Percentiles rank a stretch among this genome's conserved stretches.
Evolutionary conservation across 2,329 filamentous ascomycete species (phyloP).

Genomic region (Fusarium solani-melongenae): DNA sequence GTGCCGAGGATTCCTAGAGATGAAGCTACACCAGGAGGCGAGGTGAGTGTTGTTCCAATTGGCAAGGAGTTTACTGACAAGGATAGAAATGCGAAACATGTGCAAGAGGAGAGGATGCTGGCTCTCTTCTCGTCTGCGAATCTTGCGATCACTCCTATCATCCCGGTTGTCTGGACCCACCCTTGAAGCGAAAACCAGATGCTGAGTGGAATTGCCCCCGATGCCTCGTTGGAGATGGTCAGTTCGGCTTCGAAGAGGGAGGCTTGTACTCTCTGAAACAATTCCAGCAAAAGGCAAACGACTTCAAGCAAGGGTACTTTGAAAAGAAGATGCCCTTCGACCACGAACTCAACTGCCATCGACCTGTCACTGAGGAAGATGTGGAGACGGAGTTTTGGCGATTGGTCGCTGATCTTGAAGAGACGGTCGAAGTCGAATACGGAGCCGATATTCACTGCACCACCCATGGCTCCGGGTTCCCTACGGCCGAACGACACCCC

Average conservation of each 20-base stretch:
- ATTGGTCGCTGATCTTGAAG: conserved; percentile 90
- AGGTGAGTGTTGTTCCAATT: conserved; percentile 43
- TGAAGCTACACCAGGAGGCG: conserved; percentile 57
- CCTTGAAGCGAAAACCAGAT: conserved; percentile 79
- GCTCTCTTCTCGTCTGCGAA: conserved; percentile 83
- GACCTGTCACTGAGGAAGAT: conserved; percentile 90
- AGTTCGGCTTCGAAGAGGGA: conserved; percentile 97
- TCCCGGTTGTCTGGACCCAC: conserved; percentile 88
- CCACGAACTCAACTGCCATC: conserved; percentile 81
- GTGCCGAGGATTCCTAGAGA: conserved; percentile 73
- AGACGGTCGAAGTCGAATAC: conserved; percentile 97
- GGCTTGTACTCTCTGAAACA: conserved; percentile 94
- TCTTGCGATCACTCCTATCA: conserved; percentile 92
- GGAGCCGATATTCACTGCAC: conserved; percentile 98
- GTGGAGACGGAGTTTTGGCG: conserved; percentile 98
- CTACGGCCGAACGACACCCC: conserved; percentile 91
- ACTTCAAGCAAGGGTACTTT: conserved; percentile 96
- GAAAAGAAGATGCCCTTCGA: conserved; percentile 90
- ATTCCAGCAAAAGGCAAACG: conserved; percentile 95
- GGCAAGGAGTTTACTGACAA: conserved; percentile 24
- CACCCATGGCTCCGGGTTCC: conserved; percentile 96
- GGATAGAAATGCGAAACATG: conserved; percentile 84
- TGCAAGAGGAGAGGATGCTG: conserved; percentile 78
- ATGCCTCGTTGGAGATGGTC: conserved; percentile 94
- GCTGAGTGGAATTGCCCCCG: conserved; percentile 96